These are phyloP conservation scores for Yarrowia yakushimensis DNA, from an alignment of 805 yeast species.

Conservation along the genomic window DNA sequence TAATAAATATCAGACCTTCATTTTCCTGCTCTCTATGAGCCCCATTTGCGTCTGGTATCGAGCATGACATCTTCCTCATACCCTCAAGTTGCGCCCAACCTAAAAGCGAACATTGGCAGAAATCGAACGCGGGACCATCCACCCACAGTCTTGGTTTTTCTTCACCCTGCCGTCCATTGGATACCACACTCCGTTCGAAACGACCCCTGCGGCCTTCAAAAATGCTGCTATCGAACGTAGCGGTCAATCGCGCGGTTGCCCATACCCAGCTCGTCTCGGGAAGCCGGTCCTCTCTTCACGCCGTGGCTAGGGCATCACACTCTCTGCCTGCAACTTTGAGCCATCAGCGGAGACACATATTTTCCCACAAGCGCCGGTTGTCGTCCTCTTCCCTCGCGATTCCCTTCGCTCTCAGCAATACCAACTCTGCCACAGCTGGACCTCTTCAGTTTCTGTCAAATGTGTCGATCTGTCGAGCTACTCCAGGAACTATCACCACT, in stretches of 20 bases:
- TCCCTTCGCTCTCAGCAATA: conserved; percentile 9
- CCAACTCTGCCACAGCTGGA: neutral
- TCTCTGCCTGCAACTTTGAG: neutral
- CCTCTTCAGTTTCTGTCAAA: conserved; percentile 14
- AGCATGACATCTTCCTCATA: neutral
- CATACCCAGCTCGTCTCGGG: conserved; percentile 1
- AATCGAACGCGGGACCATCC: conserved; percentile 6
- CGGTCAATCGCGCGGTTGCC: conserved; percentile 12
- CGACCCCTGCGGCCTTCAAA: conserved; percentile 12
- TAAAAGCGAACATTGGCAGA: neutral
- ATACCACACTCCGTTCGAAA: neutral
- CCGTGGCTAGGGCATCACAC: neutral
- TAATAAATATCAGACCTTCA: too few relatives aligned
- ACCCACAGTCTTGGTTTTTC: neutral
- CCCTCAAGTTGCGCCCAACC: neutral
- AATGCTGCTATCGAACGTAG: conserved; percentile 23
- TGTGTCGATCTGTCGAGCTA: neutral
- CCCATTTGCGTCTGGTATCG: too few relatives aligned
- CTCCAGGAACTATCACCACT: conserved; percentile 8
- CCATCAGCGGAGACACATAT: neutral
- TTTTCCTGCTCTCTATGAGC: too few relatives aligned
- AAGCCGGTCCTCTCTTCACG: conserved; percentile 11
- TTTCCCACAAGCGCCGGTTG: conserved; percentile 7
- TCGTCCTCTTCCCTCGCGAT: conserved; percentile 3
- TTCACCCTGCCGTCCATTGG: conserved; percentile 17